These are phyloP conservation scores for Daldinia loculata DNA, from an alignment of 495 filamentous ascomycete genomes.

Conservation along the genomic window DNA sequence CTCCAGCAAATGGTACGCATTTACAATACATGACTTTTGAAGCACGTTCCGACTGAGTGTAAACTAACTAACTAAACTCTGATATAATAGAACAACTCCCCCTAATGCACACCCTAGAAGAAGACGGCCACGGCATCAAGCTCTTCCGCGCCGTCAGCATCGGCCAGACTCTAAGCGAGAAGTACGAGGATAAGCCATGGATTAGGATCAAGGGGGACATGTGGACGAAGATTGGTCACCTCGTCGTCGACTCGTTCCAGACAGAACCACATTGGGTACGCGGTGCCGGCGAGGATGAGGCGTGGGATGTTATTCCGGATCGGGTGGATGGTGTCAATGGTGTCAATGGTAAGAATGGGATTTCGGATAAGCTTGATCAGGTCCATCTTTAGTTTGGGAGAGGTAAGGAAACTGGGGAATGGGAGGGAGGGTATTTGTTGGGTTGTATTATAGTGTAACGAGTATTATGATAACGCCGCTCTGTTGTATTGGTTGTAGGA, in stretches of 20 bases:
- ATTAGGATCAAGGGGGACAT: conserved; percentile 66
- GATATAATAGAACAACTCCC: conserved; percentile 58
- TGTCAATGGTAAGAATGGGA: not conserved
- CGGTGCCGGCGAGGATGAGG: conserved; percentile 64
- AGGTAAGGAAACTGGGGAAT: not conserved
- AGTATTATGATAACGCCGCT: not conserved
- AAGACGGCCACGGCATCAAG: conserved; percentile 85
- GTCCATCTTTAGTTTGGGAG: conserved; percentile 17
- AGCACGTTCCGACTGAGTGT: too few species aligned
- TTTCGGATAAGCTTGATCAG: conserved; percentile 25
- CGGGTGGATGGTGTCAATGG: not conserved
- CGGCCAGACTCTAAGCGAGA: conserved; percentile 43
- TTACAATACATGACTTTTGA: too few species aligned
- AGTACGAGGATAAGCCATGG: conserved; percentile 53
- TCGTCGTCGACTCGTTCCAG: conserved; percentile 66
- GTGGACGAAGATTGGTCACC: conserved; percentile 77
- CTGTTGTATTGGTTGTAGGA: not conserved
- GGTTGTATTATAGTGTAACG: conserved; percentile 15
- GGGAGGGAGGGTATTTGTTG: not conserved
- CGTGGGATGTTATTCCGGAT: conserved; percentile 57
- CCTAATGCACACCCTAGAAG: conserved; percentile 61
- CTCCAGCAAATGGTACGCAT: conserved; percentile 4
- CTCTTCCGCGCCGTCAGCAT: conserved; percentile 70
- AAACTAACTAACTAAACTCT: not conserved
- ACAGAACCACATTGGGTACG: conserved; percentile 61